Percentiles rank a stretch among this genome's conserved stretches.
Conservation (phyloP, 306 rosid species). For the Lupinus albus region DNA sequence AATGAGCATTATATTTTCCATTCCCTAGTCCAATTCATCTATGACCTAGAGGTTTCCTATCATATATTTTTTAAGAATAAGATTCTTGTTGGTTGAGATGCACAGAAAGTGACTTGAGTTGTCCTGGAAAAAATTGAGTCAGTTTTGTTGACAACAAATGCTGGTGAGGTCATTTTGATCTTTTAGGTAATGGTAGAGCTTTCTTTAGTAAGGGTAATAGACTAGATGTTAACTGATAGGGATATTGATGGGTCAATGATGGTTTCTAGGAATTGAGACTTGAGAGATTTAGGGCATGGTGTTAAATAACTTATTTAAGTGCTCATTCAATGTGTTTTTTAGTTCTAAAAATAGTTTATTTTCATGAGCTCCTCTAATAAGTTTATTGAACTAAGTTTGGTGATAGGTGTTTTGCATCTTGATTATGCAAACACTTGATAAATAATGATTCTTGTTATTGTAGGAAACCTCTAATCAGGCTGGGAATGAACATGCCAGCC, state of each 20-base stretch:
- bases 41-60: slow-evolving; percentile 35
- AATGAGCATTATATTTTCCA: slow-evolving; percentile 36
- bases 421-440: slow-evolving; percentile 25
- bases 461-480: slow-evolving; percentile 57
- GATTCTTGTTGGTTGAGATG: slow-evolving; percentile 41
- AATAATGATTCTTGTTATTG: slow-evolving; percentile 39
- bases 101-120: slow-evolving; percentile 47
- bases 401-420: slow-evolving; percentile 10
- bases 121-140: slow-evolving; percentile 38
- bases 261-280: slow-evolving; percentile 36
- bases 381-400: neutral
- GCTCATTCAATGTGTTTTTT: no score
- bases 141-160: slow-evolving; percentile 47
- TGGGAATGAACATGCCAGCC: slow-evolving; percentile 65
- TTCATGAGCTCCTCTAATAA: no score
- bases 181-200: slow-evolving; percentile 39
- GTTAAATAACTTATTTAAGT: no score
- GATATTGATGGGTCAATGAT: slow-evolving; percentile 39
- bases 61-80: slow-evolving; percentile 32
- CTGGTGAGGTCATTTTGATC: slow-evolving; percentile 46
- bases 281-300: neutral
- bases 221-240: slow-evolving; percentile 41
- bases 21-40: slow-evolving; percentile 33
- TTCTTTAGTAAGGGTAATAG: slow-evolving; percentile 34
- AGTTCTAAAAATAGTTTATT: no score